phyloP scores from a whole-genome alignment of 1,284 basidiomycete genomes.

The Pyrrhoderma lamaoense region DNA sequence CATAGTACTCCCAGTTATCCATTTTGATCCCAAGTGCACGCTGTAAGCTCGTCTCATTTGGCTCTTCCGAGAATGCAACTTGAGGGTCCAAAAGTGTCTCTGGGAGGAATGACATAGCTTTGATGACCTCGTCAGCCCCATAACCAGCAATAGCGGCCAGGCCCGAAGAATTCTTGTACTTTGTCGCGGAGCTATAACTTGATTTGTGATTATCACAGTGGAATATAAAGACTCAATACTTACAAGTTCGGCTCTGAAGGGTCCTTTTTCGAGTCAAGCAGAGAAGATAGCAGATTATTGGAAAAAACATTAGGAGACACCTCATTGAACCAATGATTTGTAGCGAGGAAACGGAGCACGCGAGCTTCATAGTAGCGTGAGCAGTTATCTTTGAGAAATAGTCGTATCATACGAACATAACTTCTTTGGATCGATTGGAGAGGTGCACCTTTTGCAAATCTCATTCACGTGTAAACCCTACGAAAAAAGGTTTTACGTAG shows the following conservation, averaged over 20 bases:
- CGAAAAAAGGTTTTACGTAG: background rate
- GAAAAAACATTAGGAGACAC: conserved; percentile 18
- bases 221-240: background rate
- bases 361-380: conserved; percentile 7
- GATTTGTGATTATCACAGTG: no score
- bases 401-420: conserved; percentile 19
- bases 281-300: conserved; percentile 22
- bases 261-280: conserved; percentile 24
- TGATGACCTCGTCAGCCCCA: conserved; percentile 17
- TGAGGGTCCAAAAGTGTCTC: conserved; percentile 14
- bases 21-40: conserved; percentile 8
- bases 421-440: conserved; percentile 21
- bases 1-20: conserved; percentile 15
- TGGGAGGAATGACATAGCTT: conserved; percentile 21
- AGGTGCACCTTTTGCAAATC: conserved; percentile 20
- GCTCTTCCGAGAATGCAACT: conserved; percentile 19
- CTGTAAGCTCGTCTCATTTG: conserved; percentile 11
- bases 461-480: conserved; percentile 25
- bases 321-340: conserved; percentile 25
- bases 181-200: conserved; percentile 1
- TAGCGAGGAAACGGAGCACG: conserved; percentile 21
- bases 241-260: conserved; percentile 17
- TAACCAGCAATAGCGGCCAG: conserved; percentile 14
- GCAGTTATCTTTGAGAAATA: background rate
- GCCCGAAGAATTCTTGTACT: conserved; percentile 10